These are phyloP conservation scores for Aspergillus alliaceus DNA, from an alignment of 2,329 filamentous ascomycete genomes.

Conservation along the genomic window DNA sequence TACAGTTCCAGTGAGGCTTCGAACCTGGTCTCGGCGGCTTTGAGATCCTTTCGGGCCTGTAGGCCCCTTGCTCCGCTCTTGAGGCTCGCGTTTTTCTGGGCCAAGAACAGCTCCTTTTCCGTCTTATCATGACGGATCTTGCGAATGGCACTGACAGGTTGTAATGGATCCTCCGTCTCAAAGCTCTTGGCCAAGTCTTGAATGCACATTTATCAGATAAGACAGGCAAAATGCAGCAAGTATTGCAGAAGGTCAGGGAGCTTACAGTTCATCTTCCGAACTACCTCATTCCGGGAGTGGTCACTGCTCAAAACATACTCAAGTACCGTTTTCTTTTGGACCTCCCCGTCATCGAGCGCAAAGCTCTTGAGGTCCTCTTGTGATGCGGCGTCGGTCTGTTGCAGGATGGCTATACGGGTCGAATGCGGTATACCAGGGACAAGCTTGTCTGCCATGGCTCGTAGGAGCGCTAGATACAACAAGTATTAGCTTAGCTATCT, in stretches of 20 bases:
- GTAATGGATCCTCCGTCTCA: slow-evolving; percentile 57
- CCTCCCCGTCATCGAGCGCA: slow-evolving; percentile 8
- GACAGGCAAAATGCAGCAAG: not conserved
- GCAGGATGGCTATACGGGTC: slow-evolving; percentile 66
- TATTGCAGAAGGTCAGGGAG: not conserved
- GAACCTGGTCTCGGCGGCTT: slow-evolving; percentile 66
- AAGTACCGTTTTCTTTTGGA: slow-evolving; percentile 53
- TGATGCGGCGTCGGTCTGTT: slow-evolving; percentile 59
- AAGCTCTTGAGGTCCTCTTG: slow-evolving; percentile 23
- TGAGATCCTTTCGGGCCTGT: slow-evolving; percentile 73
- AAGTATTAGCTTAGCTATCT: not conserved
- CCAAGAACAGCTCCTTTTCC: slow-evolving; percentile 63
- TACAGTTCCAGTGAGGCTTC: slow-evolving; percentile 57
- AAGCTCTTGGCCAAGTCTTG: slow-evolving; percentile 60
- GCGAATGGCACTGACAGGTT: slow-evolving; percentile 61
- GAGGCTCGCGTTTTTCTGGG: slow-evolving; percentile 71
- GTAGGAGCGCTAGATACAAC: slow-evolving; percentile 59
- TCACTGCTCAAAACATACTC: slow-evolving; percentile 64
- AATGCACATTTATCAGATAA: not conserved
- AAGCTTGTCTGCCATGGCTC: slow-evolving; percentile 73
- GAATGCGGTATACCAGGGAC: slow-evolving; percentile 72
- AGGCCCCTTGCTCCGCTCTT: slow-evolving; percentile 74
- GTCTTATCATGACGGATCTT: slow-evolving; percentile 63
- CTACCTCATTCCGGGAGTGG: slow-evolving; percentile 51
- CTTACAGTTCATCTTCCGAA: slow-evolving; percentile 62